Percentiles rank a stretch among this genome's conserved stretches.
Evolutionary conservation across 768 basidiomycete genomes (phyloP).

Genomic region (Scleroderma bovista): DNA sequence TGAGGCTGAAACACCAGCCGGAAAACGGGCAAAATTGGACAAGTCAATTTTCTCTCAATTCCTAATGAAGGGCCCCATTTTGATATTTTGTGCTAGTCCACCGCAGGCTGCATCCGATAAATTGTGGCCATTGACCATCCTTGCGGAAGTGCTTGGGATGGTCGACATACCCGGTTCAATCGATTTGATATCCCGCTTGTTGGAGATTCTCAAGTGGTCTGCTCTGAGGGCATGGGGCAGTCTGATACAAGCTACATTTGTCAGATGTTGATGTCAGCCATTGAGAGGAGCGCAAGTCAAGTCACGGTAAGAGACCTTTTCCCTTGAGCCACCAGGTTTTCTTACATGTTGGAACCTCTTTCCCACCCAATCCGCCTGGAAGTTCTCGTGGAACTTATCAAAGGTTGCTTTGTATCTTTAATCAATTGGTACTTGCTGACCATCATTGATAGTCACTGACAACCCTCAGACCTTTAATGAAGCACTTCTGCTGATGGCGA

Average conservation of each 20-base stretch:
- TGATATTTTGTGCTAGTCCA: not conserved
- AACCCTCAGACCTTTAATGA: conserved; percentile 96
- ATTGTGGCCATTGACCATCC: conserved; percentile 46
- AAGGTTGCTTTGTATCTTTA: conserved; percentile 40
- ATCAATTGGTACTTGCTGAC: conserved; percentile 2
- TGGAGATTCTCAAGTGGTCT: conserved; percentile 68
- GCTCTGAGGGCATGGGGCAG: conserved; percentile 45
- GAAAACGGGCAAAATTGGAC: conserved; percentile 60
- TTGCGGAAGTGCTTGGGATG: conserved; percentile 70
- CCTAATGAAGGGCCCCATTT: not conserved
- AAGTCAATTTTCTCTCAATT: conserved; percentile 36
- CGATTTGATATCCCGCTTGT: conserved; percentile 62
- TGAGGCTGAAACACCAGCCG: conserved; percentile 41
- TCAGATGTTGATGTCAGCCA: conserved; percentile 79
- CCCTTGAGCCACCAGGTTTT: not conserved
- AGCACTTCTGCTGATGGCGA: conserved; percentile 82
- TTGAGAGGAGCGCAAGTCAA: conserved; percentile 58
- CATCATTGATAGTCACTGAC: conserved; percentile 54
- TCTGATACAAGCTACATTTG: conserved; percentile 78
- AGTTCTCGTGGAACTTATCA: conserved; percentile 80
- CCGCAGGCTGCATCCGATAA: conserved; percentile 29
- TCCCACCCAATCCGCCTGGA: conserved; percentile 70
- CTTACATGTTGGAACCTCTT: conserved; percentile 37
- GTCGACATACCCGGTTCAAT: conserved; percentile 60
- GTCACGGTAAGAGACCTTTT: conserved; percentile 40